Base-by-base conservation (phyloP, 108 stramenopile species). In the Nitzschia sp. region DNA sequence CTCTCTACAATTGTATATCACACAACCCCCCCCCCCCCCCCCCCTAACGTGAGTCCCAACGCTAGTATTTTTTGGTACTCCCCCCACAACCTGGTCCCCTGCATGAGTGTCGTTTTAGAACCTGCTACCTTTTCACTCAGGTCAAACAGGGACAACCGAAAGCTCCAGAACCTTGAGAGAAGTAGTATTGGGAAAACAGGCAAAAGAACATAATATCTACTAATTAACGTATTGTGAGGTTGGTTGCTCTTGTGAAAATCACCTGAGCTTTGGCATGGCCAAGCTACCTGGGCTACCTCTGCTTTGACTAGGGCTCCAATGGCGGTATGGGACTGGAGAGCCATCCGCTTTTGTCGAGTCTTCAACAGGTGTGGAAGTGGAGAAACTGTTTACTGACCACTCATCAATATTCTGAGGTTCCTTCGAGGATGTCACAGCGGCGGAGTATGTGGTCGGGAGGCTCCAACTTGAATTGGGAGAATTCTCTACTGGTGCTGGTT, bases 361-460 rank as follows among this genome's bases (percentile, higher is more conserved):
- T 2, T 5, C 24, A 6, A 3, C 19, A 12, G 68, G 57, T 48
- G 70, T 62, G 2, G 51, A 41, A 15, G 52, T 60, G 22, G 63
- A 20, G 58, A 57, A 73, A 46, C 72, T 72, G 14, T 43, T 43
- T 20, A 75, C 63, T 5, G 73, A 75, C 73, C 73, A 75, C 41
- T 62, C 66, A 42, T 75, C 73, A 7, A 34, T n/a, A 20, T 43
- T 40, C 2, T 38, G 26, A 3, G 12, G 58, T 37, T 59, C 39
- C 17, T 38, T 38, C 7, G 57, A 46, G 15, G 68, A 69, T 8
- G 51, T 55, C 10, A 65, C 56, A 43, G 57, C 71, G 0, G 57
- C 71, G 0, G 53, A 21, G 52, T 40, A 21, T 6, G 51, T 50
- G 10, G 52, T 40, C 17, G 63, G 63, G 21, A n/a, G n/a, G 19